phyloP scores from a whole-genome alignment of 2,329 filamentous ascomycete genomes.

The Colletotrichum sublineola region DNA sequence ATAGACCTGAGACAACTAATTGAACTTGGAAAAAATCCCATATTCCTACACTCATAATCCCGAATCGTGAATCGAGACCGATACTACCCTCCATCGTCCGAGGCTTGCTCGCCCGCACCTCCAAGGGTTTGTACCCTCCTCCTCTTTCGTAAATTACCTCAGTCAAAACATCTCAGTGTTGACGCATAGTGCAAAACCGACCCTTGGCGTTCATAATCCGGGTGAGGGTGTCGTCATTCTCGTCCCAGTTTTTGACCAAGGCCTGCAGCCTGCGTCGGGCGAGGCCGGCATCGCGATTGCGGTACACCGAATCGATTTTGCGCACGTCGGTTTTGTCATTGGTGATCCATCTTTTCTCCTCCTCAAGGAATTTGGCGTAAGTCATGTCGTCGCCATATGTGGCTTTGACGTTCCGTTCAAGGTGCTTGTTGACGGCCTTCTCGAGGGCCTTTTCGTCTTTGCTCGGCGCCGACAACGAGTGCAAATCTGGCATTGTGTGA shows the following conservation, averaged over 20 bases:
- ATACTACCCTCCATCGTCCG: not conserved
- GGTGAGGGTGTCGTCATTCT: constrained; percentile 55
- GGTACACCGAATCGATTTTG: constrained; percentile 60
- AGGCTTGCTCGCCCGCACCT: not conserved
- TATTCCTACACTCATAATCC: not conserved
- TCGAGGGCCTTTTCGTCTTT: constrained; percentile 42
- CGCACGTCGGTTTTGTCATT: constrained; percentile 56
- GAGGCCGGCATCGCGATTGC: constrained; percentile 56
- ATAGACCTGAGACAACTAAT: constrained; percentile 20
- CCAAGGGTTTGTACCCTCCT: not conserved
- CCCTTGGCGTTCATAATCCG: constrained; percentile 52
- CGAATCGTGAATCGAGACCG: not conserved
- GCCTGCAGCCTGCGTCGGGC: constrained; percentile 52
- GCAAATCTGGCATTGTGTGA: constrained; percentile 26
- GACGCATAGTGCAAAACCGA: constrained; percentile 45
- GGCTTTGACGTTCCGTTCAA: constrained; percentile 50
- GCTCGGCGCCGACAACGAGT: constrained; percentile 15
- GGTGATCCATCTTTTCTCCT: constrained; percentile 56
- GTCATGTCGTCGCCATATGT: constrained; percentile 50
- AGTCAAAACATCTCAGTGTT: not conserved
- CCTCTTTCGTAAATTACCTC: no score
- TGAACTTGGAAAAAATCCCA: rapidly evolving
- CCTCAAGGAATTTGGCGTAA: constrained; percentile 51
- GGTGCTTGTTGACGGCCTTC: constrained; percentile 49
- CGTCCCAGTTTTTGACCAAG: constrained; percentile 57